A percentile compares a stretch with the other conserved stretches of the same genome.
phyloP scores from a whole-genome alignment of 805 yeast species.

The Schizosaccharomyces japonicus region DNA sequence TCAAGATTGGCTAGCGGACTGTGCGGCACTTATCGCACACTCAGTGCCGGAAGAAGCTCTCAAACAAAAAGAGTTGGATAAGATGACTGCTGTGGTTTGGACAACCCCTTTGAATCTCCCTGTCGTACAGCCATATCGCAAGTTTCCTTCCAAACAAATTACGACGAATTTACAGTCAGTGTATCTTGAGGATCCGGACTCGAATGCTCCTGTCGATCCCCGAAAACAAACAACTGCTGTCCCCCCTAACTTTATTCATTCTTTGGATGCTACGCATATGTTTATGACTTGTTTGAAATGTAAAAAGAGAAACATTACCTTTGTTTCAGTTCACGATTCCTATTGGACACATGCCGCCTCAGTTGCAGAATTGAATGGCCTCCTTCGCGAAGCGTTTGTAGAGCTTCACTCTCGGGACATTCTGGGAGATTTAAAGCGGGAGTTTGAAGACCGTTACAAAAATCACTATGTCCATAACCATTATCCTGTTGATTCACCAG shows the following conservation, averaged over 20 bases:
- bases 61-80: constrained; percentile 19
- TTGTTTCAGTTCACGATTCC: constrained; percentile 93
- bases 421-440: constrained; percentile 44
- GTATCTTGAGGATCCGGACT: constrained; percentile 70
- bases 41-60: constrained; percentile 27
- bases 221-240: constrained; percentile 80
- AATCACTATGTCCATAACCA: constrained; percentile 30
- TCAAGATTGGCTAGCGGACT: constrained; percentile 86
- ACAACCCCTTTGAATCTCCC: constrained; percentile 90
- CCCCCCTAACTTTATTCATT: constrained; percentile 88
- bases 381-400: constrained; percentile 59
- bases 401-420: constrained; percentile 51
- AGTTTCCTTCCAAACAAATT: constrained; percentile 36
- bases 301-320: constrained; percentile 35
- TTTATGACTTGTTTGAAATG: constrained; percentile 64
- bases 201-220: constrained; percentile 56
- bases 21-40: constrained; percentile 59
- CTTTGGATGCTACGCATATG: constrained; percentile 94
- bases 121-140: constrained; percentile 88
- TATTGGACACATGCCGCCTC: constrained; percentile 93
- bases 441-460: constrained; percentile 58
- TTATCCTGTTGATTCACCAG: constrained; percentile 13
- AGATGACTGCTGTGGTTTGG: constrained; percentile 84
- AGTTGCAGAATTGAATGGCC: constrained; percentile 43
- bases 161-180: constrained; percentile 72